A percentile compares a stretch with the other conserved stretches of the same genome.
These are phyloP conservation scores for Breviolum minutum DNA, from an alignment of 73 alveolate genomes.

Conservation along the genomic window DNA sequence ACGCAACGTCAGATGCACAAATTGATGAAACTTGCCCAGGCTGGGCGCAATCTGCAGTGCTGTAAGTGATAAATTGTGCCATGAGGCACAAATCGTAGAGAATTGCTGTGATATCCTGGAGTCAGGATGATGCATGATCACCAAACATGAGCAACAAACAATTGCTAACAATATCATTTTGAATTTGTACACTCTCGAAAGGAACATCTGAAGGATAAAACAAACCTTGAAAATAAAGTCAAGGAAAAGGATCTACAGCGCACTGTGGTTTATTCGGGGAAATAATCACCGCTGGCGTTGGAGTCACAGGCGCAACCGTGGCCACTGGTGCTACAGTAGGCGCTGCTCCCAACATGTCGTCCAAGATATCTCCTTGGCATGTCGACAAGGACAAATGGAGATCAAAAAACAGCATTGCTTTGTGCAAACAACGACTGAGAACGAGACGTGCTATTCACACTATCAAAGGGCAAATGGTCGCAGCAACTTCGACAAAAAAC, in stretches of 20 bases:
- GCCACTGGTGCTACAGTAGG: conserved; percentile 37
- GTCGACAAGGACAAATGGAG: not conserved
- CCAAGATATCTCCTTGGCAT: not conserved
- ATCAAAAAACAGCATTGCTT: too few relatives aligned
- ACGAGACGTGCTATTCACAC: not conserved
- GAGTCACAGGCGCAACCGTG: conserved; percentile 38
- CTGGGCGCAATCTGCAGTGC: conserved; percentile 75
- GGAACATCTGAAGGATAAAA: not conserved
- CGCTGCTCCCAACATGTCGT: conserved; percentile 51
- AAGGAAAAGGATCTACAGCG: conserved; percentile 1
- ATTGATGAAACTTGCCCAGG: conserved; percentile 24
- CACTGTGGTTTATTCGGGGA: conserved; percentile 70
- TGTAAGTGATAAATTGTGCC: not conserved
- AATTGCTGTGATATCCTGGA: not conserved
- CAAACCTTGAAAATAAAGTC: not conserved
- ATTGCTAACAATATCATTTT: not conserved
- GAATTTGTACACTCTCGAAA: not conserved
- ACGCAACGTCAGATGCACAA: conserved; percentile 29
- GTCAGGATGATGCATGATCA: not conserved
- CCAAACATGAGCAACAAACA: not conserved
- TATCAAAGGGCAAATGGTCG: not conserved
- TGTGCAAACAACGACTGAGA: not conserved
- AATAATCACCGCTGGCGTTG: conserved; percentile 25
- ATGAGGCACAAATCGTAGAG: not conserved
- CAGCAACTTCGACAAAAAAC: not conserved